Evolutionary conservation across 2,329 filamentous ascomycete genomes (phyloP).

Genomic region (Aspergillus quadricinctus): DNA sequence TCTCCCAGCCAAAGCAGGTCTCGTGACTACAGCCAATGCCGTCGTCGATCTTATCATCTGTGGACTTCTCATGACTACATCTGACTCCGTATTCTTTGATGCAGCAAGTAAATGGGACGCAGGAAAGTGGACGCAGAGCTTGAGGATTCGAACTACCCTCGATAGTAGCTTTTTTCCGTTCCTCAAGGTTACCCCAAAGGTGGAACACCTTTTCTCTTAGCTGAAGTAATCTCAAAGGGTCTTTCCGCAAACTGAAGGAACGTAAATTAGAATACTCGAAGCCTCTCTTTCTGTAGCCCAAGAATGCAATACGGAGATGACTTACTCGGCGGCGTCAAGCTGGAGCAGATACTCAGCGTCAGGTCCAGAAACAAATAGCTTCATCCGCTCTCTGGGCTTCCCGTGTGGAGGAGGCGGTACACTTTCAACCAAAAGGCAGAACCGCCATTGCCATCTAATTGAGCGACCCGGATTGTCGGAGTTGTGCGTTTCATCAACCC

Average conservation of each 20-base stretch:
- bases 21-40: slow-evolving; percentile 37
- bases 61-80: slow-evolving; percentile 26
- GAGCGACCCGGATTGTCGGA: slow-evolving; percentile 5
- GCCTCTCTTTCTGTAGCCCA: not conserved
- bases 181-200: slow-evolving; percentile 83
- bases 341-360: slow-evolving; percentile 55
- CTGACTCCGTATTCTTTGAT: slow-evolving; percentile 65
- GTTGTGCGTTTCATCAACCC: slow-evolving; percentile 30
- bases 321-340: slow-evolving; percentile 53
- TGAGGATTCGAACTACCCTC: slow-evolving; percentile 12
- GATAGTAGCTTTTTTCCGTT: slow-evolving; percentile 51
- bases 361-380: slow-evolving; percentile 62
- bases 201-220: slow-evolving; percentile 69
- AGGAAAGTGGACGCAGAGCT: slow-evolving; percentile 37
- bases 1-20: slow-evolving; percentile 52
- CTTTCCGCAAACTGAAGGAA: slow-evolving; percentile 51
- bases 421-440: slow-evolving; percentile 74
- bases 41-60: slow-evolving; percentile 37
- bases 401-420: slow-evolving; percentile 39
- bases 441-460: slow-evolving; percentile 73
- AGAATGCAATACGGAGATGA: slow-evolving; percentile 5
- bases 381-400: slow-evolving; percentile 51
- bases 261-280: not conserved
- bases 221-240: slow-evolving; percentile 45
- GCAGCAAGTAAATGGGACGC: slow-evolving; percentile 65